Evolutionary conservation across 1,284 basidiomycete species (phyloP).

Genomic region (Boletus mariae): DNA sequence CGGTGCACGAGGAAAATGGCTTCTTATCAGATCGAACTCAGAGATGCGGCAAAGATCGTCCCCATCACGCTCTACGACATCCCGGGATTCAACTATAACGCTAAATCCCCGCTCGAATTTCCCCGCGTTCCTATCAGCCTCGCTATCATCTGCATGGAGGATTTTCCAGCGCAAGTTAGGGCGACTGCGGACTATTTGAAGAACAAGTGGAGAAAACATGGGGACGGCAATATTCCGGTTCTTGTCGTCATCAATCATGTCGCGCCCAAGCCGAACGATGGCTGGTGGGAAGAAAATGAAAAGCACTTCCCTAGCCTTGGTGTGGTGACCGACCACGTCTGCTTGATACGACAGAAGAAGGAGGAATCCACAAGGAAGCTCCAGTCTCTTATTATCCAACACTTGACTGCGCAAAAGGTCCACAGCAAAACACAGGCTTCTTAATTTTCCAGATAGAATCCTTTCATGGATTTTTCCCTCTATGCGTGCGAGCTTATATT

Average conservation of each 20-base stretch:
- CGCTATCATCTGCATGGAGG: constrained; percentile 23
- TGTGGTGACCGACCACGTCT: constrained; percentile 15
- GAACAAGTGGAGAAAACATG: constrained; percentile 19
- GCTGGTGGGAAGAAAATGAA: constrained; percentile 24
- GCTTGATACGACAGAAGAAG: constrained; percentile 17
- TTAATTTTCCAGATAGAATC: neutral
- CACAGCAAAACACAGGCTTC: neutral
- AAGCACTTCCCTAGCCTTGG: constrained; percentile 20
- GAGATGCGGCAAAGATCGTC: constrained; percentile 7
- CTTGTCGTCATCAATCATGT: constrained; percentile 25
- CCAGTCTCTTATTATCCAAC: constrained; percentile 19
- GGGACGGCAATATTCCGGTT: constrained; percentile 15
- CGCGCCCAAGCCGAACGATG: constrained; percentile 15
- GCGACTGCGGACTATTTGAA: constrained; percentile 20
- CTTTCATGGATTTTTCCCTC: too few species aligned
- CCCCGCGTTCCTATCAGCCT: constrained; percentile 21
- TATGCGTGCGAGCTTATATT: neutral
- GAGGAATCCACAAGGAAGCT: constrained; percentile 22
- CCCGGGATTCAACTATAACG: constrained; percentile 19
- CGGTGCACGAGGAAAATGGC: constrained; percentile 18
- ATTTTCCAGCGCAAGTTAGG: constrained; percentile 21
- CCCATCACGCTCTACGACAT: constrained; percentile 23
- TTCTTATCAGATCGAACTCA: constrained; percentile 17
- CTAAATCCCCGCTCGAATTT: constrained; percentile 19
- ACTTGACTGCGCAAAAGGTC: constrained; percentile 10